Evolutionary conservation across 345 rosid genomes (phyloP), one percentile per base, ranked within the genome.

Genomic region (Raphanus sativus): DNA sequence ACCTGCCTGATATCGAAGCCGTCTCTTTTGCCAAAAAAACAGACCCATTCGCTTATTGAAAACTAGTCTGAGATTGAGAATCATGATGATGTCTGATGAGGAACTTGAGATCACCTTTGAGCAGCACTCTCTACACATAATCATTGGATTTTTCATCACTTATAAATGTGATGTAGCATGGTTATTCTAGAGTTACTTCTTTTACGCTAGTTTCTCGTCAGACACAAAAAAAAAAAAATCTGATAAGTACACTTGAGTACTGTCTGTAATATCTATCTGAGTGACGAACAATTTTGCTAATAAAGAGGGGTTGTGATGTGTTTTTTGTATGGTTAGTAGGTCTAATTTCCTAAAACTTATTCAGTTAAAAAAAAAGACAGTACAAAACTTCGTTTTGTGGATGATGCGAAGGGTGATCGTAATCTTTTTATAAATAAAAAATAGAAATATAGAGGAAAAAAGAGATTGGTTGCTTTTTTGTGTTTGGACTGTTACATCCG

Each of bases 1-100:
- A 66, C 58, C 78, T 92, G 73, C 98, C 98, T 8, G 91, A 82
- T 77, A 78, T 83, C 1, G 87, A 89, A 76, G 75, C 83, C 15
- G 87, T 86, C 2, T 88, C 94, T 90, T 79, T 83, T 38, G 12
- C 28, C 11, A 86, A 64, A 32, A 52, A 87, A 82, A 40, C 79
- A 69, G 0, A 58, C 63, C 17, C 98, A 86, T 45, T 59, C 85
- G 71, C 81, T 92, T 30, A 87, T 81, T 73, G 89, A 86, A 62
- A 79, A 91, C 70, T 60, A 56, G 54, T 38, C 60, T 65, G 77
- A 78, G 21, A 21, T 21, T 21, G 21, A 11, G 45, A 2, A 40
- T 38, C 28, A 70, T 65, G 73, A 78, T 65, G 80, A 59, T 40
- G 40, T 59, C 42, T 26, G 65, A 60, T 24, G 89, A 84, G 15